Evolutionary conservation across 305 asterid genomes (phyloP).

Genomic region (Fraxinus albicans): DNA sequence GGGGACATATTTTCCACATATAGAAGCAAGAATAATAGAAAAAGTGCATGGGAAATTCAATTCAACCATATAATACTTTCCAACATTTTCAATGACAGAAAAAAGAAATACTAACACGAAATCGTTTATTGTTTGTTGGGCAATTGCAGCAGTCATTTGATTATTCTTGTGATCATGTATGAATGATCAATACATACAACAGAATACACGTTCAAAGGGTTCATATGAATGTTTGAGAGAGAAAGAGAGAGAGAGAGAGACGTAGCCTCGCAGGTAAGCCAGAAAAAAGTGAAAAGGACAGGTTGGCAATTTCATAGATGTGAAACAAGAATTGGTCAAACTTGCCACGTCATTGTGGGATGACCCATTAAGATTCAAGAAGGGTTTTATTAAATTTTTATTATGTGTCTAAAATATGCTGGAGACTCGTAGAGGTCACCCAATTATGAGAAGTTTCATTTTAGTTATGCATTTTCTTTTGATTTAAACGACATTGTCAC

Average conservation of each 20-base stretch:
- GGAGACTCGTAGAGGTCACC: neutral
- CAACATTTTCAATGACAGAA: neutral
- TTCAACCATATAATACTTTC: constrained; percentile 19
- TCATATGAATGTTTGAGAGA: neutral
- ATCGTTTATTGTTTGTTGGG: constrained; percentile 32
- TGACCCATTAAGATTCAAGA: neutral
- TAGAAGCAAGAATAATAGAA: constrained; percentile 13
- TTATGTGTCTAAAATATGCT: no score
- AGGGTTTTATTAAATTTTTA: no score
- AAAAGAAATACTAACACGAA: constrained; percentile 41
- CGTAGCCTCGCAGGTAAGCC: constrained; percentile 27
- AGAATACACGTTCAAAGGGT: neutral
- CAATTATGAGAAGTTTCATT: neutral
- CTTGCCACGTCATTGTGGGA: constrained; percentile 32
- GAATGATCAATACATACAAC: constrained; percentile 30
- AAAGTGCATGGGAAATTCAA: constrained; percentile 18
- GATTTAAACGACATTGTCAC: neutral
- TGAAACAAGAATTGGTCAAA: constrained; percentile 35
- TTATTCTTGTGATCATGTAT: constrained; percentile 29
- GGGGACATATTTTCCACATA: constrained; percentile 25
- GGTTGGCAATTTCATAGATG: constrained; percentile 38
- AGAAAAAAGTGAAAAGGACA: constrained; percentile 29
- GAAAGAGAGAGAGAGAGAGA: neutral
- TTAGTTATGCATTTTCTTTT: neutral
- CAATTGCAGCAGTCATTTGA: constrained; percentile 43